Percentiles rank a stretch among this genome's conserved stretches.
Evolutionary conservation across 1,139 yeast species (phyloP).

Genomic region (Meyerozyma elateridarum): DNA sequence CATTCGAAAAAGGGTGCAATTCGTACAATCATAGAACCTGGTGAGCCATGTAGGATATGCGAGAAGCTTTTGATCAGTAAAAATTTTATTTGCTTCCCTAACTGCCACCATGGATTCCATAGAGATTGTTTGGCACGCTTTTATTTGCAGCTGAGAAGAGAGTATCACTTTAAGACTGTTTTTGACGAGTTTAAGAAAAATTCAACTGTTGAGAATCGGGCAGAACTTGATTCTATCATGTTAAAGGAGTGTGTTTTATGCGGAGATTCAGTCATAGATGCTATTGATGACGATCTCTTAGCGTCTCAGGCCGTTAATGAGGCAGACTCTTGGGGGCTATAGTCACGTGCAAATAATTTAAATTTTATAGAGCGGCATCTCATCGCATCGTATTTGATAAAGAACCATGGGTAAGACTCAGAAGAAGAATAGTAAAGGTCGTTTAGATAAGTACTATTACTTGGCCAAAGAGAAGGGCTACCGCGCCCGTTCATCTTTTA

Average conservation of each 20-base stretch:
- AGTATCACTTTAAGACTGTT: constrained; percentile 61
- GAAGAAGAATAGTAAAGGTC: constrained; percentile 97
- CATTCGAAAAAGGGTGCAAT: constrained; percentile 36
- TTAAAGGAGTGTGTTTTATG: constrained; percentile 74
- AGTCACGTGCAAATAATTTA: constrained; percentile 1
- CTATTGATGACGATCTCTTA: constrained; percentile 51
- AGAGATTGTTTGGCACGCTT: constrained; percentile 73
- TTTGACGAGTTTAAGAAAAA: constrained; percentile 19
- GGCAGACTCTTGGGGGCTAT: constrained; percentile 1
- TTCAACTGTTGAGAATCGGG: constrained; percentile 17
- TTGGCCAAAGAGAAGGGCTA: constrained; percentile 97
- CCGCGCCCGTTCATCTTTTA: constrained; percentile 98
- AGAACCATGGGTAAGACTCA: constrained; percentile 79
- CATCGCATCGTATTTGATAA: constrained; percentile 3
- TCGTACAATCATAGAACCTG: constrained; percentile 62
- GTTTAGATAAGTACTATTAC: constrained; percentile 94
- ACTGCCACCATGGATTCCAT: constrained; percentile 85
- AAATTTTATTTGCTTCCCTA: constrained; percentile 76
- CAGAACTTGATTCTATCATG: constrained; percentile 56
- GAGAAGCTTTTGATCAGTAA: constrained; percentile 61
- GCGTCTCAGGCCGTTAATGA: constrained; percentile 9
- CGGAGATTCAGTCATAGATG: constrained; percentile 67
- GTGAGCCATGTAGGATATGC: constrained; percentile 78
- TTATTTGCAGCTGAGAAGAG: constrained; percentile 55
- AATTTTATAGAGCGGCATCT: background rate